Base-by-base conservation (phyloP, 371 early-diverging fungal genomes). In the Coemansia sp. region DNA sequence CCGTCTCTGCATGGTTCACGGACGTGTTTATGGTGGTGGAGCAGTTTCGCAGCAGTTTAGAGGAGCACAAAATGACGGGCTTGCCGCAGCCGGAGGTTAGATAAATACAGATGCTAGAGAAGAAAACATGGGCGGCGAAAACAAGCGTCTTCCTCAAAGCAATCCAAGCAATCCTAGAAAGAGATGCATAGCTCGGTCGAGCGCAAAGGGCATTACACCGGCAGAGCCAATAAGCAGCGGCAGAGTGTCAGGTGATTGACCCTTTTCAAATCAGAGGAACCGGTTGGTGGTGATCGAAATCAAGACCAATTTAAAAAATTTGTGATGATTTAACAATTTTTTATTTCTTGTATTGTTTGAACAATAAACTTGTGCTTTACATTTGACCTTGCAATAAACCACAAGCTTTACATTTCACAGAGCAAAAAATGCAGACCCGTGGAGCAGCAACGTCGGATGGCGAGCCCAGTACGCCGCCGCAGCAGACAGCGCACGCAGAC, bases 1-100 rank as follows among this genome's bases (percentile, higher is more conserved):
- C 36, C 44, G 63, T 28, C 57, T 70, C 57, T 74, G 58, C 71
- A 70, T 70, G 53, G 11, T 23, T 51, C n/a, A 44, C n/a, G 44
- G 44, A 1, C 11, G 44, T 6, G 44, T 6, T 44, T 44, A 32
- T 13, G 15, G 15, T 12, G 15, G 44, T 24, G 24, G 24, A 4
- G 44, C 15, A 29, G 44, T n/a, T 44, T 15, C n/a, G 44, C 44
- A 15, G 44, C 44, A 4, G 44, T n/a, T 44, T 15, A 44, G 11
- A 44, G n/a, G 15, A 11, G 44, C 44, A 44, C 44, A 44, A n/a
- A n/a, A 15, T 4, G 44, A 12, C 44, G 15, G 44, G 12, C 44
- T 15, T 15, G 36, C 36, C 36, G 36, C 36, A 32, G 36, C 36
- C 36, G 36, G 36, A 9, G 36, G 9, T 32, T 32, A 44, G n/a